Evolutionary conservation across 1,284 basidiomycete species (phyloP), one percentile per base, ranked within the genome.

Genomic region (Fomitiporia mediterranea): DNA sequence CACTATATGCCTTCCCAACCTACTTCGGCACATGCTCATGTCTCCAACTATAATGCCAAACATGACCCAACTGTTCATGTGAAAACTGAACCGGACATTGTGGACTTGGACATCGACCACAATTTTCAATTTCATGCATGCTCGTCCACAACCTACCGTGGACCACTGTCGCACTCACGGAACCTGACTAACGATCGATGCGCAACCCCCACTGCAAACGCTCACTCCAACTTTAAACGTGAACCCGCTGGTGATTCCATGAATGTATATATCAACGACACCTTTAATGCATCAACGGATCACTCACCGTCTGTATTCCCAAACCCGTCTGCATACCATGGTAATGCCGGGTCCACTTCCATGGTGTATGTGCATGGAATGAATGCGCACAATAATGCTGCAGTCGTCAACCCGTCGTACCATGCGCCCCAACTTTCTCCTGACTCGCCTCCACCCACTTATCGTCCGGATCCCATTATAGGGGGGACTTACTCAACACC

Each of bases 341-440:
- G 6, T n/a, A 17, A 15, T 15, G 27, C 25, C 4, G 44, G 25
- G 44, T 28, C 44, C 44, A 46, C 44, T 46, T 30, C 44, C 44
- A 46, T 46, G 23, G 44, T 4, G 15, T 15, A 25, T 28, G 44
- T 11, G 8, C 17, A 46, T n/a, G 25, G 21, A 30, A 46, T 17
- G 11, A 28, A 46, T n/a, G 25, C 44, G 4, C 19, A 15, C 28
- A 7, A 21, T 27, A 21, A 13, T 5, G n/a, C 11, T 9, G 30
- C 44, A 46, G 44, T 30, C 32, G 32, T 6, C 44, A 30, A 46
- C 17, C 30, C 44, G 8, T 28, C 44, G 25, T 30, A 51, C 39
- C 2, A n/a, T 13, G 37, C 23, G 8, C 53, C 43, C n/a, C 35
- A 53, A 38, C 51, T 58, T 19, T 58, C 56, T 4, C 56, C 56